Evolutionary conservation across 1,284 basidiomycete genomes (phyloP).

Genomic region (Ganoderma sinense): DNA sequence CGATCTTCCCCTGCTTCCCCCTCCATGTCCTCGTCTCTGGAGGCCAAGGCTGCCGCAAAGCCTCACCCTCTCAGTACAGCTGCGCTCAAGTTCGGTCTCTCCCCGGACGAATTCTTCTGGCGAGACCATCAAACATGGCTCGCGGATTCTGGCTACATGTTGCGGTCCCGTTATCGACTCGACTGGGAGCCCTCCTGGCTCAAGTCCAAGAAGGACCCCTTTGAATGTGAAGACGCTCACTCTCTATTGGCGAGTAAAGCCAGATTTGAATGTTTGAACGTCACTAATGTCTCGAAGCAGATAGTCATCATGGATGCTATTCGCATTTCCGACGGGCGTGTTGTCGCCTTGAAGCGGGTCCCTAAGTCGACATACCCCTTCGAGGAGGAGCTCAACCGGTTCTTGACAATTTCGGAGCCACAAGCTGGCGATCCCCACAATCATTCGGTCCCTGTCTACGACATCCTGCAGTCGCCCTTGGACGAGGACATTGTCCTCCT

Average conservation of each 20-base stretch:
- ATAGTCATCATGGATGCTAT: constrained; percentile 18
- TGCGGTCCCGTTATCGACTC: constrained; percentile 20
- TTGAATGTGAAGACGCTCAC: constrained; percentile 21
- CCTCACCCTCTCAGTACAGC: not conserved
- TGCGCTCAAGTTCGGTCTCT: not conserved
- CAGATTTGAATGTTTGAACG: not conserved
- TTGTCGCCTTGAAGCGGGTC: constrained; percentile 12
- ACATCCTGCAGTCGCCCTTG: constrained; percentile 29
- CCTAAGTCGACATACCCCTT: constrained; percentile 26
- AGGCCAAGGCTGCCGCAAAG: not conserved
- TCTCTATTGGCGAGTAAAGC: not conserved
- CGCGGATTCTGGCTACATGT: constrained; percentile 23
- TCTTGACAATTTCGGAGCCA: constrained; percentile 11
- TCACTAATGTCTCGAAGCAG: not conserved
- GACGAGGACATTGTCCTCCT: constrained; percentile 28
- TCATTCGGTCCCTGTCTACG: constrained; percentile 38
- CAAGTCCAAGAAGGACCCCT: constrained; percentile 1
- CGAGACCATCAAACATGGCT: not conserved
- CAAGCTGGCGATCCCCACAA: constrained; percentile 33
- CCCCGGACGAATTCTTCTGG: not conserved
- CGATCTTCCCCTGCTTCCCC: not conserved
- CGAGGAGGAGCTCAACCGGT: not conserved
- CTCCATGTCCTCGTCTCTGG: not conserved
- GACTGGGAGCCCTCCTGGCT: constrained; percentile 29
- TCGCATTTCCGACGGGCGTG: constrained; percentile 18